Conservation (phyloP, 371 early-diverging fungal species). For the Mucor plumbeus region DNA sequence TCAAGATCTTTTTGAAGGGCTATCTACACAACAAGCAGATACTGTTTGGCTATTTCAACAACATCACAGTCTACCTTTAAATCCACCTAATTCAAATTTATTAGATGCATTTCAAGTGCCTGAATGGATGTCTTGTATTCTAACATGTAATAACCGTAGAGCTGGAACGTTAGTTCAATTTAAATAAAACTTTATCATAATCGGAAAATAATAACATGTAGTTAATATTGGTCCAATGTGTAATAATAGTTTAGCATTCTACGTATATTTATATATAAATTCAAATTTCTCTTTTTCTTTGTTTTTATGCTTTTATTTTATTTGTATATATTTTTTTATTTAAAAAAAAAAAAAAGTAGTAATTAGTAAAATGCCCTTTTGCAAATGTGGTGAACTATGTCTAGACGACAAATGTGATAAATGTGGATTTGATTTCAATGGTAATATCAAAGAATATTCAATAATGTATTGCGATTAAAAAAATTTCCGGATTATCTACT, state of each 20-base stretch:
- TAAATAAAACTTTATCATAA: neutral
- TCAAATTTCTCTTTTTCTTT: neutral
- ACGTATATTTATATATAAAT: neutral
- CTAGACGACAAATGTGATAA: slow-evolving; percentile 34
- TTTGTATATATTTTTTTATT: neutral
- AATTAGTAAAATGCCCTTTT: slow-evolving; percentile 36
- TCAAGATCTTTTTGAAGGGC: slow-evolving; percentile 24
- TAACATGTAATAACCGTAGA: neutral
- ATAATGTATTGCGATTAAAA: neutral
- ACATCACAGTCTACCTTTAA: neutral
- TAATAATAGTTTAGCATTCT: slow-evolving; percentile 6
- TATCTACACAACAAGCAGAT: slow-evolving; percentile 42
- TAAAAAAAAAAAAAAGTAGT: neutral
- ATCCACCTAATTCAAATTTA: slow-evolving; percentile 5
- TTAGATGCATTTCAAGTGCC: slow-evolving; percentile 34
- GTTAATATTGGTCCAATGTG: neutral
- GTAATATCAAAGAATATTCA: neutral
- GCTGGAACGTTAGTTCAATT: neutral
- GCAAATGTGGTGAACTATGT: slow-evolving; percentile 48
- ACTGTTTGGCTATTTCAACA: slow-evolving; percentile 47
- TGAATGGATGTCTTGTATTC: slow-evolving; percentile 21
- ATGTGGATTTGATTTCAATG: slow-evolving; percentile 31
- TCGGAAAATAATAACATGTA: slow-evolving; percentile 14
- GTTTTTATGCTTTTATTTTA: neutral
- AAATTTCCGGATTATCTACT: neutral